Conservation (phyloP, 1,284 basidiomycete genomes). For the Apiotrichum akiyoshidainum region DNA sequence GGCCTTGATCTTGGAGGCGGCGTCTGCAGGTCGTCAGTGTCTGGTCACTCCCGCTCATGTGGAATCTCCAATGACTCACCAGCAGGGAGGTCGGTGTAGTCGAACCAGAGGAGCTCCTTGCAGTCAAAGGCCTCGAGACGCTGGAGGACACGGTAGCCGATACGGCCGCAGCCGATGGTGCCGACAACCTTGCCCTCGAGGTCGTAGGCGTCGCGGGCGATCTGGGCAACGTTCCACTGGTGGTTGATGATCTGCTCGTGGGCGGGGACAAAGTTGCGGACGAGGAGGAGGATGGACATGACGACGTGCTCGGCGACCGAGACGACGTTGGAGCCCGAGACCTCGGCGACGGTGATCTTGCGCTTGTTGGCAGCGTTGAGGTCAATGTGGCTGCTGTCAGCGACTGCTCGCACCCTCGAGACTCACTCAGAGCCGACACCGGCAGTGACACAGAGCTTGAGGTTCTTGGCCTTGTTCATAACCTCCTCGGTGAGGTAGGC, state of each 20-base stretch:
- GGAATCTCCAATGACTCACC: constrained; percentile 47
- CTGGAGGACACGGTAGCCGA: constrained; percentile 87
- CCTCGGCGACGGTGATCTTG: constrained; percentile 77
- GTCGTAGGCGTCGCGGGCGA: constrained; percentile 79
- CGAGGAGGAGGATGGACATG: constrained; percentile 76
- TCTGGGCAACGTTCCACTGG: constrained; percentile 78
- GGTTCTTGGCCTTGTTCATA: constrained; percentile 75
- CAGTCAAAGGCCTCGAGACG: constrained; percentile 80
- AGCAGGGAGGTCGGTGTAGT: constrained; percentile 77
- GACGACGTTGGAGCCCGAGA: constrained; percentile 79
- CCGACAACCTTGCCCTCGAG: constrained; percentile 88
- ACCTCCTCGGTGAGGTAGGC: constrained; percentile 82
- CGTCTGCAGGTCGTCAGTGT: constrained; percentile 53
- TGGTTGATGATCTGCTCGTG: constrained; percentile 75
- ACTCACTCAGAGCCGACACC: constrained; percentile 75
- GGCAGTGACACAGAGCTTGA: constrained; percentile 89
- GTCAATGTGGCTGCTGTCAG: constrained; percentile 64
- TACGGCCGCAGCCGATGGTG: constrained; percentile 78
- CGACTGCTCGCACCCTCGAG: background rate
- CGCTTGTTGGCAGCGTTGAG: constrained; percentile 80
- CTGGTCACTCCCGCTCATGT: background rate
- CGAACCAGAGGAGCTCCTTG: constrained; percentile 91
- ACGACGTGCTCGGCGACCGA: constrained; percentile 76
- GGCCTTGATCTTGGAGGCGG: constrained; percentile 67
- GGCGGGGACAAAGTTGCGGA: constrained; percentile 67